These are phyloP conservation scores for Nakazawaea anatomiae DNA, from an alignment of 805 yeast genomes.

Conservation along the genomic window DNA sequence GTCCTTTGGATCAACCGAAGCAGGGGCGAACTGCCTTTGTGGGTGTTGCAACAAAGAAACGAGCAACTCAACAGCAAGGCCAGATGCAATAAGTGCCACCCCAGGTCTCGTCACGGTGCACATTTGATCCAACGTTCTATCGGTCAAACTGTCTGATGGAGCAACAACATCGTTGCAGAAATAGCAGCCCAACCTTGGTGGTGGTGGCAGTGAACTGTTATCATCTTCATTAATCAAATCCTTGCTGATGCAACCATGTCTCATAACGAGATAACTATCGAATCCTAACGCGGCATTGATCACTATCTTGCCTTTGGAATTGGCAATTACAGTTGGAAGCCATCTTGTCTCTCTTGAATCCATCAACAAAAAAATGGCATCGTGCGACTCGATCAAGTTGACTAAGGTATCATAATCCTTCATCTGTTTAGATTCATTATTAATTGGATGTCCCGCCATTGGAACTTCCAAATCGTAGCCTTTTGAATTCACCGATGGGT, in stretches of 20 bases:
- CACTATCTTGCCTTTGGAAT: slow-evolving; percentile 62
- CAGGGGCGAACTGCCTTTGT: slow-evolving; percentile 38
- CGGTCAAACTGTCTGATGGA: slow-evolving; percentile 82
- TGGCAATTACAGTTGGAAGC: slow-evolving; percentile 88
- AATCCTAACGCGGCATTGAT: slow-evolving; percentile 94
- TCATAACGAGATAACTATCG: slow-evolving; percentile 88
- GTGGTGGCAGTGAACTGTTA: no score
- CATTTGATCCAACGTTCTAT: slow-evolving; percentile 93
- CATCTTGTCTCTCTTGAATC: slow-evolving; percentile 96
- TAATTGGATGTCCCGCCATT: slow-evolving; percentile 90
- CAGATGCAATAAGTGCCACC: slow-evolving; percentile 80
- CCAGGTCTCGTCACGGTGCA: slow-evolving; percentile 99
- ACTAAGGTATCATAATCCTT: slow-evolving; percentile 47
- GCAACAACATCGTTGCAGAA: slow-evolving; percentile 96
- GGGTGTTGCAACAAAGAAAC: slow-evolving; percentile 72
- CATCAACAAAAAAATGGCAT: slow-evolving; percentile 74
- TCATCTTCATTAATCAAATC: slow-evolving; percentile 2
- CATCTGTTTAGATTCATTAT: slow-evolving; percentile 44
- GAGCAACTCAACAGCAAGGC: slow-evolving; percentile 79
- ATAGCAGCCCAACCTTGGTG: slow-evolving; percentile 79
- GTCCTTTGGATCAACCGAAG: slow-evolving; percentile 16
- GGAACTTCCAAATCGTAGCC: slow-evolving; percentile 78
- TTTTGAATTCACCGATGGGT: slow-evolving; percentile 64
- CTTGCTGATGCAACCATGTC: slow-evolving; percentile 62
- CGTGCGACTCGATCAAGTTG: slow-evolving; percentile 58